These are phyloP conservation scores for Botrytis pseudocinerea DNA, from an alignment of 2,329 filamentous ascomycete species.

Conservation along the genomic window DNA sequence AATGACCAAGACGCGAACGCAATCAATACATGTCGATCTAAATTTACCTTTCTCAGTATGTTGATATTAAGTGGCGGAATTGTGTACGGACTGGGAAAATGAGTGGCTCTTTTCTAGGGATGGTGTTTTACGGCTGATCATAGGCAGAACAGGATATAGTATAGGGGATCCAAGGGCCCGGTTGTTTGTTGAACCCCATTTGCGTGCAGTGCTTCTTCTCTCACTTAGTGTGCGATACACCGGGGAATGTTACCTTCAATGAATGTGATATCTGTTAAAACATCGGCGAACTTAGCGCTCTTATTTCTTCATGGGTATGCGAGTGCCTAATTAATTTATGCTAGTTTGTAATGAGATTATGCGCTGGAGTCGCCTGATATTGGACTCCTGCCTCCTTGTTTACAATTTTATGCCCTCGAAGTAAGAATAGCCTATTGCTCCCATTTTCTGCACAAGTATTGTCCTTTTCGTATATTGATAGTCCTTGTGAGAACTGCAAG, in stretches of 20 bases:
- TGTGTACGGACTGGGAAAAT: not conserved
- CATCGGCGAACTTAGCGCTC: accelerated
- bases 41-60: not conserved
- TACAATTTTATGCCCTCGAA: not conserved
- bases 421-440: not conserved
- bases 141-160: not conserved
- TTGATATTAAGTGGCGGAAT: not conserved
- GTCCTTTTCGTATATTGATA: not conserved
- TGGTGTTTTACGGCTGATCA: not conserved
- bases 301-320: not conserved
- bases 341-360: not conserved
- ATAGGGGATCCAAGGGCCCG: not conserved
- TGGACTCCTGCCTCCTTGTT: not conserved
- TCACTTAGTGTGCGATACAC: no score
- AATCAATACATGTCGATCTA: not conserved
- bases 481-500: not conserved
- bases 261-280: not conserved
- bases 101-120: not conserved
- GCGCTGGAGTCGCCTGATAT: not conserved
- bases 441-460: not conserved
- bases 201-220: not conserved
- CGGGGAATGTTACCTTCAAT: no score
- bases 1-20: not conserved
- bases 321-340: not conserved
- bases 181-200: not conserved